Conservation (phyloP, 2,329 filamentous ascomycete species). For the Colletotrichum noveboracense region DNA sequence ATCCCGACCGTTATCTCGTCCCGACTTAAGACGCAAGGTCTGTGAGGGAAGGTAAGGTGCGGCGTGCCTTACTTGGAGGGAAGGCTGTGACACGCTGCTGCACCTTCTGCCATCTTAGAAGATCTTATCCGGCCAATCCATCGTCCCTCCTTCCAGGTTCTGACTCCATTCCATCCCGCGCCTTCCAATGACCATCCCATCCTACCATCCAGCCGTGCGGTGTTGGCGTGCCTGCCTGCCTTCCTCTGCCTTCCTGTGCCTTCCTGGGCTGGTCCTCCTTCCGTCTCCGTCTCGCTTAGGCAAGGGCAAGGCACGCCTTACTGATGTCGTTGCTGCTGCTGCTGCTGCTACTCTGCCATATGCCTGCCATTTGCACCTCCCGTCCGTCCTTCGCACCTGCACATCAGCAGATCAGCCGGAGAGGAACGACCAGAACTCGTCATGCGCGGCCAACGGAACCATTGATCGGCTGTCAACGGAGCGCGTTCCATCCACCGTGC, state of each 20-base stretch:
- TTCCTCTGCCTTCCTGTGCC: background rate
- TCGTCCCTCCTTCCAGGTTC: background rate
- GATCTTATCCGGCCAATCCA: constrained; percentile 11
- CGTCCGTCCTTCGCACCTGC: background rate
- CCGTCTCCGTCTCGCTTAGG: background rate
- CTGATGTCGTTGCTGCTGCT: background rate
- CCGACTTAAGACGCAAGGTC: background rate
- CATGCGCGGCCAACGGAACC: background rate
- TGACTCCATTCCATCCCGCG: constrained; percentile 9
- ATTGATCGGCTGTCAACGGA: background rate
- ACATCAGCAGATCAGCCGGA: background rate
- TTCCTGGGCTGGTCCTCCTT: background rate
- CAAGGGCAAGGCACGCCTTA: background rate
- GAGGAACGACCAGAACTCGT: background rate
- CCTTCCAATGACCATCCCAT: background rate
- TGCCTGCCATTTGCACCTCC: background rate
- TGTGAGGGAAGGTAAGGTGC: background rate
- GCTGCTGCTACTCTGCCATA: background rate
- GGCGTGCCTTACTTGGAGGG: background rate
- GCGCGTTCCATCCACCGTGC: background rate
- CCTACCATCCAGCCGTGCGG: background rate
- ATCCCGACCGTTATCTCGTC: constrained; percentile 8
- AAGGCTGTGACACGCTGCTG: background rate
- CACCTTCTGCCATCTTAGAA: background rate
- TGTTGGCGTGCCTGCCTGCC: background rate